Conservation (phyloP, 768 basidiomycete species). For the Collybia mongolica region DNA sequence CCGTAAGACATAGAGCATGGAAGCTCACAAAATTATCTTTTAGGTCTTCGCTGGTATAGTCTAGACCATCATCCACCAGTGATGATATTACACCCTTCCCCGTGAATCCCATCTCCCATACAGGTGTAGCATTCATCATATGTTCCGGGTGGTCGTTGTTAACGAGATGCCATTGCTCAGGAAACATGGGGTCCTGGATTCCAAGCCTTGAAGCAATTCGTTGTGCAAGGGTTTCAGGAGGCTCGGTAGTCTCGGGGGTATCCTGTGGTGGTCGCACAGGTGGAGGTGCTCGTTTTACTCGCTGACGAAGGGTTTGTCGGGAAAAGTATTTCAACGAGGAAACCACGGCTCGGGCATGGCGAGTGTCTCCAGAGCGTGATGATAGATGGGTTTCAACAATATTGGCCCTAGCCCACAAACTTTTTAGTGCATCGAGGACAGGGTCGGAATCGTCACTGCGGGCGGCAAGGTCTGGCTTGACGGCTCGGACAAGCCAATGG, state of each 20-base stretch:
- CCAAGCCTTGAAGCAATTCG: constrained; percentile 15
- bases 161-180: constrained; percentile 90
- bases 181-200: constrained; percentile 81
- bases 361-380: constrained; percentile 38
- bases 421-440: constrained; percentile 48
- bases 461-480: constrained; percentile 32
- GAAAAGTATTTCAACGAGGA: constrained; percentile 60
- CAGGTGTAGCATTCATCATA: constrained; percentile 88
- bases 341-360: constrained; percentile 41
- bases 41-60: constrained; percentile 85
- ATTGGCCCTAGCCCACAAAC: constrained; percentile 35
- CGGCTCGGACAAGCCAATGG: constrained; percentile 78
- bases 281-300: constrained; percentile 78
- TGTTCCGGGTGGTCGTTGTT: constrained; percentile 82
- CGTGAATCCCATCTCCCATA: constrained; percentile 91
- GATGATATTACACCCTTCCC: constrained; percentile 86
- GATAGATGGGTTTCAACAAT: constrained; percentile 12
- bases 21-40: constrained; percentile 86
- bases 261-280: constrained; percentile 33
- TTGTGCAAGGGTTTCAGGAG: constrained; percentile 16
- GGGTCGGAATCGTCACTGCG: constrained; percentile 40
- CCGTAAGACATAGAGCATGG: not conserved
- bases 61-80: constrained; percentile 93
- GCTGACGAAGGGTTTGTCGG: constrained; percentile 62
- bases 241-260: constrained; percentile 26